Conservation (phyloP, 441 rosid genomes). For the Arabidopsis hybrid region DNA sequence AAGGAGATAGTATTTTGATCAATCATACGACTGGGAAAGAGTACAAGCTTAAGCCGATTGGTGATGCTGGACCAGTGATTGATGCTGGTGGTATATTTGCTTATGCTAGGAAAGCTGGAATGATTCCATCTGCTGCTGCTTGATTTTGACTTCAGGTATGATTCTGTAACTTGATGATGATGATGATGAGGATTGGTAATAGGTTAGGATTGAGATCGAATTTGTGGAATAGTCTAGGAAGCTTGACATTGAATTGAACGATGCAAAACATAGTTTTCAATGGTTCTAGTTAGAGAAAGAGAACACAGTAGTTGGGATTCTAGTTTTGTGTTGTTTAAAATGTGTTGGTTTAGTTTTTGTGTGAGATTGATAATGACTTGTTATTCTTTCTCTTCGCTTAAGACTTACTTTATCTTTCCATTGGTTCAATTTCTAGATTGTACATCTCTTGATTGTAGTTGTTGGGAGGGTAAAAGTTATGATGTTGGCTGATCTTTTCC, state of each 20-base stretch:
- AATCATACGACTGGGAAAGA: constrained; percentile 88
- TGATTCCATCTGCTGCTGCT: constrained; percentile 61
- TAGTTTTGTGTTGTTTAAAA: background rate
- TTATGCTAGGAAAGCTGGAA: constrained; percentile 81
- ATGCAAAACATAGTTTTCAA: background rate
- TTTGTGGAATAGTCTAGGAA: constrained; percentile 4
- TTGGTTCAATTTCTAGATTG: background rate
- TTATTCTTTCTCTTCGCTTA: background rate
- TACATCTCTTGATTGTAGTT: background rate
- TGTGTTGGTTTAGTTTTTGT: background rate
- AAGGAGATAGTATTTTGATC: constrained; percentile 63
- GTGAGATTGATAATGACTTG: background rate
- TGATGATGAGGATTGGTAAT: background rate
- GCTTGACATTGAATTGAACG: constrained; percentile 3
- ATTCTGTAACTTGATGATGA: too few relatives aligned
- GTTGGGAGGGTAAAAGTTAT: background rate
- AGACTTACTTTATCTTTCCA: background rate
- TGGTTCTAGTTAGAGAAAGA: background rate
- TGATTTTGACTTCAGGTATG: constrained; percentile 21
- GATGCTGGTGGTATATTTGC: constrained; percentile 97
- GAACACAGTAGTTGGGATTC: background rate
- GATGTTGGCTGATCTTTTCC: background rate
- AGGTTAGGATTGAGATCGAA: background rate
- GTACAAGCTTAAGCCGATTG: constrained; percentile 80
- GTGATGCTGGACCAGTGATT: constrained; percentile 91